Evolutionary conservation across 306 rosid genomes (phyloP).

Genomic region (Mimosa pudica): DNA sequence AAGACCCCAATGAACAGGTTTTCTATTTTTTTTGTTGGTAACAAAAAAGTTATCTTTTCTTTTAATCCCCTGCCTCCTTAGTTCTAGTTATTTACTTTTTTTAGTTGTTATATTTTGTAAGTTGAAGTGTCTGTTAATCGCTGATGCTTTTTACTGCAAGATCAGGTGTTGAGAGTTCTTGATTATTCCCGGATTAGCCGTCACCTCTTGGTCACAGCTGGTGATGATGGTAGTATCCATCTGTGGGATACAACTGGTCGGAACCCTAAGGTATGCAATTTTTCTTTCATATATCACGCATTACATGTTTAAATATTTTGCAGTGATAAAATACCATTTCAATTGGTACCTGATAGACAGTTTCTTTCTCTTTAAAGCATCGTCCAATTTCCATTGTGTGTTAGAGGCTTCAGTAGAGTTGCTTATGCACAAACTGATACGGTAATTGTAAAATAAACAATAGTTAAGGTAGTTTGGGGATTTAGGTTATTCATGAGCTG

Average conservation of each 20-base stretch:
- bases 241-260: constrained; percentile 98
- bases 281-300: constrained; percentile 1
- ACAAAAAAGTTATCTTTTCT: constrained; percentile 22
- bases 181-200: constrained; percentile 94
- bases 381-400: not conserved
- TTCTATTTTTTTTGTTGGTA: not conserved
- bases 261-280: constrained; percentile 76
- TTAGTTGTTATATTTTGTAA: not conserved
- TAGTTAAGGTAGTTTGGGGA: not conserved
- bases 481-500: not conserved
- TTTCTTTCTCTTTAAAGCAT: not conserved
- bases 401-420: not conserved
- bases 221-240: constrained; percentile 95
- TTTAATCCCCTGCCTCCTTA: constrained; percentile 21
- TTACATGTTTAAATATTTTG: constrained; percentile 11
- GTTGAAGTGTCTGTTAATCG: constrained; percentile 45
- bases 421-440: not conserved
- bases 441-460: not conserved
- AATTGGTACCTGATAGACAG: not conserved
- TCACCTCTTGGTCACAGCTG: constrained; percentile 94
- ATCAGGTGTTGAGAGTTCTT: constrained; percentile 97
- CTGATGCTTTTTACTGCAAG: constrained; percentile 69
- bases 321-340: constrained; percentile 20
- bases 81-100: not conserved
- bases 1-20: constrained; percentile 95